Base-by-base conservation (phyloP, 2,329 filamentous ascomycete genomes). In the Calonectria multiphialidica region DNA sequence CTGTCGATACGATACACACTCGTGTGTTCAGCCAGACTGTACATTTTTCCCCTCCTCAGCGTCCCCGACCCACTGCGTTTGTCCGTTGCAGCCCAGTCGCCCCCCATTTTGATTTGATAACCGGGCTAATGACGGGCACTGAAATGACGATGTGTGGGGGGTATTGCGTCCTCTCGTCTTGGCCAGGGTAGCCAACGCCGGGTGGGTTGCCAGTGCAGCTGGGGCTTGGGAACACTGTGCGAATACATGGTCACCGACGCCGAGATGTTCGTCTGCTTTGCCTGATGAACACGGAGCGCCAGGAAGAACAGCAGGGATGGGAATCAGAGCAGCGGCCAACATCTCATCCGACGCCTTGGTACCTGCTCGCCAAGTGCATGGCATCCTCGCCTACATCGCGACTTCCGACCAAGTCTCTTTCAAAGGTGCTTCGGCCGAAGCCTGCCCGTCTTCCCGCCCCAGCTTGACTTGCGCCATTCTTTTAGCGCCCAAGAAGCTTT, bases 81-180 rank as follows among this genome's bases (percentile, higher is more conserved):
- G 72, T 78, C 72, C 70, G 73, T 78, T 75, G 70, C 78, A 76
- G 71, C 71, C 74, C 72, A 72, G 75, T 57, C 76, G 72, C 75
- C 68, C 57, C 76, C 75, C 70, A 71, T 77, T 79, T 77, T 79
- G 77, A 79, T 79, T 79, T 75, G 77, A 75, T 70, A 77, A 76
- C 71, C 70, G 72, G 73, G 69, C 77, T 79, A 79, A 79, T 77
- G 77, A 79, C 71, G 76, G 76, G 72, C 64, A 73, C 70, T 76
- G 75, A 78, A 79, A 79, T 78, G 77, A 79, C 76, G 76, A 79
- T 68, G 72, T 78, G 77, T 78, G 77, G 77, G 77, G 77, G 75
- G 73, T 74, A 66, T 57, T 55, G 72, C 70, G 64, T 74, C 70
- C 71, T 74, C 74, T 76, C 76, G 73, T 68, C 63, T 72, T 49